Base-by-base conservation (phyloP, 345 rosid species). In the Hypericum androsaemum region DNA sequence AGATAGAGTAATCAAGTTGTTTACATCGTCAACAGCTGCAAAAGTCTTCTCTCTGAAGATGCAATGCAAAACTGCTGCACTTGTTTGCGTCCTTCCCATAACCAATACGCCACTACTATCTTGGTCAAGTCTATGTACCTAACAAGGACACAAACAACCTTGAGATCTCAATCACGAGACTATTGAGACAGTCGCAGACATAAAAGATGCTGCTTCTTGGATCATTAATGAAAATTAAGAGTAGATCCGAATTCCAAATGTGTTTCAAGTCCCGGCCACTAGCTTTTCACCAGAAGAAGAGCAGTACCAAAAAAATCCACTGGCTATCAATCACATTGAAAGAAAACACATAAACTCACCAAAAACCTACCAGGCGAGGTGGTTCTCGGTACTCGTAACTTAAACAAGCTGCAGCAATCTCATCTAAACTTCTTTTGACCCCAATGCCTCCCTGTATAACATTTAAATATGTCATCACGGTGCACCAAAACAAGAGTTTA, bases 81-180 rank as follows among this genome's bases (percentile, higher is more conserved):
- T 83, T 7, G 69, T 70, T 60, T 81, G 89, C 37, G 95, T 88
- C 78, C 96, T 83, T 47, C 84, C 98, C 94, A 90, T 77, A 63
- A 90, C 89, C 82, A 90, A 71, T 61, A 90, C 73, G 49, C 98
- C 98, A 64, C 95, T 84, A 63, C 95, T 68, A 71, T 88, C 98
- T 78, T 79, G 72, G 71, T 90, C 96, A 45, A 90, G 92, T 64
- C 96, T 83, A 66, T 90, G 98, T 64, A 88, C 98, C 96, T 90
- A 60, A 59, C 10, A 64, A 62, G 12, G 9, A 37, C 17, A 41
- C 17, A 41, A 42, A 46, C 5, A 10, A 37, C 6, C 5, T 14
- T 13, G 36, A 7, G 39, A 59, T 9, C 7, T 32, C 32, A 22
- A 22, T 22, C 32, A 22, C 2, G 32, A 22, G 32, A 22, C 32